Conservation (phyloP, 2,329 filamentous ascomycete species). For the Anisogramma anomala region DNA sequence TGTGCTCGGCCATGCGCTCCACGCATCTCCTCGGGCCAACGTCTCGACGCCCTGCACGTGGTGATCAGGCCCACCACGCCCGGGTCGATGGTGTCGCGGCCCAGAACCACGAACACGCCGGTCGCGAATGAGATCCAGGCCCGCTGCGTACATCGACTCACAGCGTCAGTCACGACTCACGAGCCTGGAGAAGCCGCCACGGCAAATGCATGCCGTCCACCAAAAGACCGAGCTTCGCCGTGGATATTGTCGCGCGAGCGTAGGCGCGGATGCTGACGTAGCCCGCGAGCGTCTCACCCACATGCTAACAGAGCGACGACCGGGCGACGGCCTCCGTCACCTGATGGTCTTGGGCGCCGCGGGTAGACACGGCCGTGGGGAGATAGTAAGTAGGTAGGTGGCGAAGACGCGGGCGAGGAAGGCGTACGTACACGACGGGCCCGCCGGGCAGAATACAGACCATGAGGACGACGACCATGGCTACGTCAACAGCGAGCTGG, state of each 20-base stretch:
- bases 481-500: not conserved
- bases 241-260: slow-evolving; percentile 6
- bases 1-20: slow-evolving; percentile 1
- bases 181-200: slow-evolving; percentile 11
- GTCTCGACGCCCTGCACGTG: slow-evolving; percentile 16
- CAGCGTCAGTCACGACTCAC: slow-evolving; percentile 15
- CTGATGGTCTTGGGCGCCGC: slow-evolving; percentile 14
- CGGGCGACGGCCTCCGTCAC: slow-evolving; percentile 13
- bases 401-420: slow-evolving; percentile 9
- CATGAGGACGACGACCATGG: not conserved
- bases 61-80: slow-evolving; percentile 11
- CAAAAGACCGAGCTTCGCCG: slow-evolving; percentile 3
- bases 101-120: slow-evolving; percentile 8
- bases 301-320: slow-evolving; percentile 15
- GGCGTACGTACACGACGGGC: slow-evolving; percentile 3
- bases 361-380: slow-evolving; percentile 13
- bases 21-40: slow-evolving; percentile 13
- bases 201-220: slow-evolving; percentile 14
- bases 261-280: slow-evolving; percentile 16
- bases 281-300: slow-evolving; percentile 16
- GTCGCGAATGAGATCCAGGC: slow-evolving; percentile 10
- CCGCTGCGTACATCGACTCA: slow-evolving; percentile 12
- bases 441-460: not conserved
- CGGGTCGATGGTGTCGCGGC: not conserved
- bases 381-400: slow-evolving; percentile 14